Evolutionary conservation across 2,329 filamentous ascomycete species (phyloP), one percentile per base, ranked within the genome.

Genomic region (Nannizziopsis barbatae): DNA sequence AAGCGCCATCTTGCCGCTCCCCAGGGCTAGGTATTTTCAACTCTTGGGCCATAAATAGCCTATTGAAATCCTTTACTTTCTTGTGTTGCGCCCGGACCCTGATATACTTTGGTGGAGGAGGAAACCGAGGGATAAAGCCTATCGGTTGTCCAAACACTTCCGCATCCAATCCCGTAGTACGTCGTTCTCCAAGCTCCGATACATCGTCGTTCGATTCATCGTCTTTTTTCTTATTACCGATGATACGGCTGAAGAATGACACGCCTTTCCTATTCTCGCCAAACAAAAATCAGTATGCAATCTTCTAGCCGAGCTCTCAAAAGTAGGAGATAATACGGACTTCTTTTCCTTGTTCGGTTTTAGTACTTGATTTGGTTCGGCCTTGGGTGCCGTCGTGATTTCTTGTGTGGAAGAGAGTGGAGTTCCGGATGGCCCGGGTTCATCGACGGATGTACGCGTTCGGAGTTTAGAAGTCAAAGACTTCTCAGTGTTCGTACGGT

Each of bases 21-120:
- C 22, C 22, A 27, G 22, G 22, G 7, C 22, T 27, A 27, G 22
- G 22, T 27, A 27, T 27, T 27, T 27, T 72, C n/a, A 96, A 71
- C 64, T 96, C 85, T 67, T 98, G 92, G 2, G 92, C 89, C 2
- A 96, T 75, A 62, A 98, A 98, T 50, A 95, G 73, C 41, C 81
- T 82, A 62, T 92, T 81, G 61, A 96, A 95, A 47, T 90, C 84
- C 57, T 80, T 81, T 17, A 75, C 72, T 60, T 84, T 88, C 66
- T 94, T 95, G 65, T 88, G 80, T 60, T 86, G 81, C 1, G 83
- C 71, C 54, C 83, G 80, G 51, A 95, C 83, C 55, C 87, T 86
- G 59, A 96, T 92, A 61, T 96, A 96, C 20, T 86, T 80, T 1
- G 89, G 87, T 2, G 90, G 89, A 47, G 89, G 86, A 55, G 92